phyloP scores from a whole-genome alignment of 2,329 filamentous ascomycete species.

The Fusarium vanettenii region DNA sequence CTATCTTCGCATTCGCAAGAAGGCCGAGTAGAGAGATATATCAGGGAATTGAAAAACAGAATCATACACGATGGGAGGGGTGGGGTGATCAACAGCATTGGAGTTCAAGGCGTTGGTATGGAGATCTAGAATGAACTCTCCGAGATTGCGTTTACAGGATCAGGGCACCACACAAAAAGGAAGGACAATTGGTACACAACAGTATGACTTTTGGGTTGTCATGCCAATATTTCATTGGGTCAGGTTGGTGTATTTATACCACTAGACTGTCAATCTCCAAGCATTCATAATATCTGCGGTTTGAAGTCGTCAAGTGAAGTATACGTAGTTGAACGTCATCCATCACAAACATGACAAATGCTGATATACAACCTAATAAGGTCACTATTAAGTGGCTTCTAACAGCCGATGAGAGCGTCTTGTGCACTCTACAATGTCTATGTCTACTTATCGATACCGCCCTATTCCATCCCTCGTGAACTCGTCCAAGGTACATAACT shows the following conservation, averaged over 20 bases:
- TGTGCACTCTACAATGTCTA: neutral
- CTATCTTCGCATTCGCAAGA: constrained; percentile 77
- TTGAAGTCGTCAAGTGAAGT: neutral
- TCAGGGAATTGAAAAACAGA: neutral
- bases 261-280: neutral
- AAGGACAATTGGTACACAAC: neutral
- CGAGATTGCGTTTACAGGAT: neutral
- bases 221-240: neutral
- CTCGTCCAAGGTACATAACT: constrained; percentile 6
- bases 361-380: neutral
- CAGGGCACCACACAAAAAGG: neutral
- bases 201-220: neutral
- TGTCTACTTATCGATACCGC: neutral
- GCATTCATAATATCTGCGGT: neutral
- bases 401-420: neutral
- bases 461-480: neutral
- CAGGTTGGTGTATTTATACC: neutral
- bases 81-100: constrained; percentile 23
- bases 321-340: neutral
- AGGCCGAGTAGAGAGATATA: constrained; percentile 50
- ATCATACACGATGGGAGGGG: neutral
- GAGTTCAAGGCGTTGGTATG: constrained; percentile 33
- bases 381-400: neutral
- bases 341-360: neutral
- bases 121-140: constrained; percentile 9